These are phyloP conservation scores for Mycogone perniciosa DNA, from an alignment of 2,329 filamentous ascomycete species.

Conservation along the genomic window DNA sequence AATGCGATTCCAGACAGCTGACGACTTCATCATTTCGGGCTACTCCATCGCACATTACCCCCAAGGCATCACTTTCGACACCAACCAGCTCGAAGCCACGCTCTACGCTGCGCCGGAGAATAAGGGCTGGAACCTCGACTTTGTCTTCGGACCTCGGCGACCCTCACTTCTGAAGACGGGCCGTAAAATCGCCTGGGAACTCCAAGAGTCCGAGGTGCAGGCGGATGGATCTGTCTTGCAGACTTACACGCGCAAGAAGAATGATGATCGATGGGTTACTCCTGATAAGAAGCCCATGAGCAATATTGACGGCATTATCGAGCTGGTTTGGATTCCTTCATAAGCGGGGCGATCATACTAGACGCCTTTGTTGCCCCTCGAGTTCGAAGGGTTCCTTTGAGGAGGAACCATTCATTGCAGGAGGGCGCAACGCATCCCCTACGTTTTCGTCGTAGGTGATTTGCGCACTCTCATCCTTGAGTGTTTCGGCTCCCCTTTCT, in stretches of 20 bases:
- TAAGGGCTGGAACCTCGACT: constrained; percentile 46
- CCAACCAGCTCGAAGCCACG: constrained; percentile 46
- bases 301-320: constrained; percentile 47
- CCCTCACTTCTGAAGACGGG: constrained; percentile 42
- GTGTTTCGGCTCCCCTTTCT: too few species aligned
- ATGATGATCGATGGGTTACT: constrained; percentile 49
- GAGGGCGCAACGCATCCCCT: too few species aligned
- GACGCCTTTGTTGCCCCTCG: background rate
- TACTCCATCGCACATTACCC: constrained; percentile 55
- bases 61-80: constrained; percentile 42
- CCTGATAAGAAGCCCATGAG: constrained; percentile 42
- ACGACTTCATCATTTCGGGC: constrained; percentile 51
- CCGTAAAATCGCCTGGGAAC: constrained; percentile 47
- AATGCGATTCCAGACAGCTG: constrained; percentile 49
- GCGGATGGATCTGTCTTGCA: constrained; percentile 47
- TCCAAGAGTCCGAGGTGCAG: constrained; percentile 43
- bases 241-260: constrained; percentile 45
- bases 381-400: background rate
- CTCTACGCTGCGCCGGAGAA: constrained; percentile 43
- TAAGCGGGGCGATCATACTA: background rate
- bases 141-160: constrained; percentile 44
- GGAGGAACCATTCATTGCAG: too few species aligned
- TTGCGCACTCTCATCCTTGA: too few species aligned
- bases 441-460: too few species aligned
- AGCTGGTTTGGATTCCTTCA: constrained; percentile 49